These are phyloP conservation scores for Agroathelia rolfsii DNA, from an alignment of 1,284 basidiomycete genomes.

Conservation along the genomic window DNA sequence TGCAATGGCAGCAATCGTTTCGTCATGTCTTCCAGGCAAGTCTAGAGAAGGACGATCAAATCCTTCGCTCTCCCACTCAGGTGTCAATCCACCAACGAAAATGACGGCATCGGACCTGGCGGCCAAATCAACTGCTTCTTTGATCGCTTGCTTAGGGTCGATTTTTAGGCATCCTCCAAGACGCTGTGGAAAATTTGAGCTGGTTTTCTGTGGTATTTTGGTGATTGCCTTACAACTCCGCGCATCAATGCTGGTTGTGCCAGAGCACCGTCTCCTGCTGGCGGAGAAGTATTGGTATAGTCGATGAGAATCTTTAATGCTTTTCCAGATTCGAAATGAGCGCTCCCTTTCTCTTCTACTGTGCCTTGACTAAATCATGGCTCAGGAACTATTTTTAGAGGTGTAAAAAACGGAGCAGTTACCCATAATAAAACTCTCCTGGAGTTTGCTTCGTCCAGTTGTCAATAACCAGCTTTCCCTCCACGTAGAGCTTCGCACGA, in stretches of 20 bases:
- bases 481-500: constrained; percentile 53
- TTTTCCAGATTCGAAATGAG: constrained; percentile 34
- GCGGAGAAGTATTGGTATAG: constrained; percentile 52
- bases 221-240: constrained; percentile 50
- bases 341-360: constrained; percentile 44
- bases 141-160: constrained; percentile 45
- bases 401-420: constrained; percentile 12
- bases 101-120: constrained; percentile 46
- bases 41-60: constrained; percentile 51
- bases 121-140: constrained; percentile 51
- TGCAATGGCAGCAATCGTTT: constrained; percentile 48
- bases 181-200: constrained; percentile 27
- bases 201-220: constrained; percentile 1
- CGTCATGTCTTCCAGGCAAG: constrained; percentile 53
- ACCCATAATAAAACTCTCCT: constrained; percentile 62
- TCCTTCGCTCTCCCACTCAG: constrained; percentile 64
- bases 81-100: constrained; percentile 53
- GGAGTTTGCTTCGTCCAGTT: constrained; percentile 62
- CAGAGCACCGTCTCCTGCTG: constrained; percentile 24
- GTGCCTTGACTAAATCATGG: constrained; percentile 41
- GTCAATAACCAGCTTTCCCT: constrained; percentile 52
- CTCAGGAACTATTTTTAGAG: neutral
- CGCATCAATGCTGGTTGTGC: constrained; percentile 58
- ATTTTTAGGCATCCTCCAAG: constrained; percentile 58
- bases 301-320: constrained; percentile 44